phyloP scores from a whole-genome alignment of 192 early-diverging fungal genomes.

The Phlyctochytrium arcticum region DNA sequence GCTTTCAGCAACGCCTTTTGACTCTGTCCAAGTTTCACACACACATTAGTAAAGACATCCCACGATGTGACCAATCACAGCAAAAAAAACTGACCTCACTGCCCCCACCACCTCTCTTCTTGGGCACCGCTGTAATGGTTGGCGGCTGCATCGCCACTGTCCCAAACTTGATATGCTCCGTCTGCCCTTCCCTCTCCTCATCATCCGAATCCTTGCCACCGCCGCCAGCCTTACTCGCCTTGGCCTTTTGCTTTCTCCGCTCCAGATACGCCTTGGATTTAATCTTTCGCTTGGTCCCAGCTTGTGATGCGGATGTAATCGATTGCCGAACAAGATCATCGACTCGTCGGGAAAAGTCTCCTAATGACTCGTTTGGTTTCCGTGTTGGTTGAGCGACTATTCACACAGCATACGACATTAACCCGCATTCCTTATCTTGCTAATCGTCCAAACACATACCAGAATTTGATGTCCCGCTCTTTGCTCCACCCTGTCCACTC shows the following conservation, averaged over 20 bases:
- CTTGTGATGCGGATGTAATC: slow-evolving; percentile 16
- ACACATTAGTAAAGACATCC: not conserved
- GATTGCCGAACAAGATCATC: slow-evolving; percentile 15
- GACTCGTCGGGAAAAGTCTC: slow-evolving; percentile 10
- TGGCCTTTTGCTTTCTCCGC: slow-evolving; percentile 4
- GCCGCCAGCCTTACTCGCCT: not conserved
- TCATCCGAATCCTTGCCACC: slow-evolving; percentile 9
- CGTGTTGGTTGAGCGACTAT: not conserved
- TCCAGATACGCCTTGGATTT: slow-evolving; percentile 21
- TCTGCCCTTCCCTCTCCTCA: not conserved
- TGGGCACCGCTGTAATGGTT: slow-evolving; percentile 20
- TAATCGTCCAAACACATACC: too few relatives aligned
- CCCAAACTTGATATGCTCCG: slow-evolving; percentile 22
- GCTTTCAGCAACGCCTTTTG: slow-evolving; percentile 12
- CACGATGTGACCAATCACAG: too few relatives aligned
- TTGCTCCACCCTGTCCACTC: too few relatives aligned
- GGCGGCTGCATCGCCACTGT: slow-evolving; percentile 23
- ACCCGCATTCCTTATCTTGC: too few relatives aligned
- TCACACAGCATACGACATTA: too few relatives aligned
- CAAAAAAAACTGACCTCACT: not conserved
- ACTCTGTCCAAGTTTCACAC: not conserved
- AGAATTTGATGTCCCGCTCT: too few relatives aligned
- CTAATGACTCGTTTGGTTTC: slow-evolving; percentile 1
- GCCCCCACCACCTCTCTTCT: slow-evolving; percentile 7
- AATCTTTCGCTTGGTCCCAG: slow-evolving; percentile 11